phyloP scores from a whole-genome alignment of 2,329 filamentous ascomycete species.

The Aspergillus proliferans region DNA sequence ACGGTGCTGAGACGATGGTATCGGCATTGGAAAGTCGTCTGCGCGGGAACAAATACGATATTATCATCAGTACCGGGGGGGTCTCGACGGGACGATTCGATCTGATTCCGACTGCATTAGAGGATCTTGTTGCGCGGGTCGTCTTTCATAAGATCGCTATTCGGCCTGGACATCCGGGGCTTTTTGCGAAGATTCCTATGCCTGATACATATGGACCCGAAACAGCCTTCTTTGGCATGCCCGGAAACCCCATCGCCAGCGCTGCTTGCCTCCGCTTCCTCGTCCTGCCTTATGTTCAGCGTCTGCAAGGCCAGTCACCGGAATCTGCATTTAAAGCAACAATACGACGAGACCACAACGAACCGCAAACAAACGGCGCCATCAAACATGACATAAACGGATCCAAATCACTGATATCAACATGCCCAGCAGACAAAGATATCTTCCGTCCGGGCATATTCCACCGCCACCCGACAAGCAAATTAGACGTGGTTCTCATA shows the following conservation, averaged over 20 bases:
- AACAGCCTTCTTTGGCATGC: conserved; percentile 22
- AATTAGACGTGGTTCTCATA: conserved; percentile 7
- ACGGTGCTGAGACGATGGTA: conserved; percentile 9
- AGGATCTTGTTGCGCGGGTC: conserved; percentile 14
- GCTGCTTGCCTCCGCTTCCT: conserved; percentile 25
- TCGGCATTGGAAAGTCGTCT: conserved; percentile 5
- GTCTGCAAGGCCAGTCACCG: conserved; percentile 8
- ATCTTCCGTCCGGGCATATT: conserved; percentile 8
- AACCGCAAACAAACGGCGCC: not conserved
- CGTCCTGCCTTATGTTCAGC: conserved; percentile 19
- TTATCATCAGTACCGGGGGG: conserved; percentile 23
- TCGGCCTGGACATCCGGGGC: conserved; percentile 23
- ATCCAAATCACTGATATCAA: not conserved
- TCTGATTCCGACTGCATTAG: conserved; percentile 15
- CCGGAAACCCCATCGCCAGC: conserved; percentile 22
- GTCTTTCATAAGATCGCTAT: conserved; percentile 24
- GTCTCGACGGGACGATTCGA: conserved; percentile 25
- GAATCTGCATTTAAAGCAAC: not conserved
- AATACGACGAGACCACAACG: not conserved
- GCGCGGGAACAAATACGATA: conserved; percentile 10
- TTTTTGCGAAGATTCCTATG: conserved; percentile 19
- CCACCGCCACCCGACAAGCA: not conserved
- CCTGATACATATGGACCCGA: not conserved
- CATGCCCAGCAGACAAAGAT: conserved; percentile 3
- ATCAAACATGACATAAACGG: not conserved